A percentile compares a stretch with the other conserved stretches of the same genome.
phyloP scores from a whole-genome alignment of 148 eudicot genomes.

The Drosera capensis region DNA sequence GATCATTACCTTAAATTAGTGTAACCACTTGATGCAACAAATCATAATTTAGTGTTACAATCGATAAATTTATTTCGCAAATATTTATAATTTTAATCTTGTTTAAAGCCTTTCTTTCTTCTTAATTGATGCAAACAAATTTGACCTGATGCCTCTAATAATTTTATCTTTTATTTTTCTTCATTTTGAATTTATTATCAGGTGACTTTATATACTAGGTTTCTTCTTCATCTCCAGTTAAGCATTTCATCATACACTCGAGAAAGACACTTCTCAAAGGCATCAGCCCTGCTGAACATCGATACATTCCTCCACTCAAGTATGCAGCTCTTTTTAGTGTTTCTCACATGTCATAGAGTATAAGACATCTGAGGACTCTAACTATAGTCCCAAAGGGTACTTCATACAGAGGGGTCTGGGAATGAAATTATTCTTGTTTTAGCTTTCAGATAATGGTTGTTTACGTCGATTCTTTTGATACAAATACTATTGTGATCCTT shows the following conservation, averaged over 20 bases:
- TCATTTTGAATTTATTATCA: conserved; percentile 12
- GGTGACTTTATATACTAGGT: conserved; percentile 94
- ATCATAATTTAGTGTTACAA: too few species aligned
- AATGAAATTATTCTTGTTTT: too few species aligned
- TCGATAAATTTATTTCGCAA: not conserved
- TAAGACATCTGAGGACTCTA: too few species aligned
- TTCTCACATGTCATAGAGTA: not conserved
- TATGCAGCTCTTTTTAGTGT: conserved; percentile 20
- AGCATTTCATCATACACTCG: conserved; percentile 89
- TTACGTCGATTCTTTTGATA: too few species aligned
- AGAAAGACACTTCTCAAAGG: conserved; percentile 96
- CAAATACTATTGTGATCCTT: too few species aligned
- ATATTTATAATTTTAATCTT: not conserved
- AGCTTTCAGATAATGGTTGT: not conserved
- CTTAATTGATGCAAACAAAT: not conserved
- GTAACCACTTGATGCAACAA: too few species aligned
- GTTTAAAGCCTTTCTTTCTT: too few species aligned
- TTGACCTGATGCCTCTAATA: conserved; percentile 3
- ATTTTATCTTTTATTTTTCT: conserved; percentile 3
- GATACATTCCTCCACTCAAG: conserved; percentile 89
- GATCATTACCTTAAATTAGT: too few species aligned
- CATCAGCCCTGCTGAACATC: conserved; percentile 85
- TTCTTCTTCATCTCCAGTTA: conserved; percentile 90
- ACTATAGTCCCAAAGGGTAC: too few species aligned
- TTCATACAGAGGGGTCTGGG: too few species aligned